phyloP scores from a whole-genome alignment of 1,284 basidiomycete species.

The Melampsora americana region DNA sequence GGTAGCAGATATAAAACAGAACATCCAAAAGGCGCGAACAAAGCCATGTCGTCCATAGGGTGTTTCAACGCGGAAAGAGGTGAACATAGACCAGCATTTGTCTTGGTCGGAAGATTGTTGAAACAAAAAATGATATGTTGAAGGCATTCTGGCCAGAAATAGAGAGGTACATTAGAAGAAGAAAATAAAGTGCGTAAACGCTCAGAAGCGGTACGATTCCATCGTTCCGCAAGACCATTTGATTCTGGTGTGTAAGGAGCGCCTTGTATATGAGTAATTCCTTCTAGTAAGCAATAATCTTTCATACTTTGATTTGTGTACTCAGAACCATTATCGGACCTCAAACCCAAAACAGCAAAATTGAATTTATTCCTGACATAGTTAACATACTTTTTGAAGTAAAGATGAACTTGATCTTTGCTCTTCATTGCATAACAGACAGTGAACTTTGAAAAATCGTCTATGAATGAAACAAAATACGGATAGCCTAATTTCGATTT shows the following conservation, averaged over 20 bases:
- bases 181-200: background rate
- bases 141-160: too few relatives aligned
- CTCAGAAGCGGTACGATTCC: background rate
- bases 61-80: background rate
- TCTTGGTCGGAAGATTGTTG: too few relatives aligned
- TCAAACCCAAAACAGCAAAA: background rate
- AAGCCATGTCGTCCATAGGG: background rate
- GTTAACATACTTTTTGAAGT: constrained; percentile 52
- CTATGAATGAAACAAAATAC: background rate
- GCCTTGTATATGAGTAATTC: background rate
- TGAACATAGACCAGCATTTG: too few relatives aligned
- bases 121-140: too few relatives aligned
- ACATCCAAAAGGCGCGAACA: background rate
- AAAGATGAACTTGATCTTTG: background rate
- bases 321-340: constrained; percentile 20
- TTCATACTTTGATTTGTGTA: background rate
- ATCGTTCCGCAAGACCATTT: background rate
- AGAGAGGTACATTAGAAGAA: background rate
- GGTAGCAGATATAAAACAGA: background rate
- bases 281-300: background rate
- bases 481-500: background rate
- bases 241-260: too few relatives aligned
- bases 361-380: background rate
- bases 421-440: too few relatives aligned
- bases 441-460: too few relatives aligned